These are phyloP conservation scores for Rhizopogon vesiculosus DNA, from an alignment of 768 basidiomycete species.

Conservation along the genomic window DNA sequence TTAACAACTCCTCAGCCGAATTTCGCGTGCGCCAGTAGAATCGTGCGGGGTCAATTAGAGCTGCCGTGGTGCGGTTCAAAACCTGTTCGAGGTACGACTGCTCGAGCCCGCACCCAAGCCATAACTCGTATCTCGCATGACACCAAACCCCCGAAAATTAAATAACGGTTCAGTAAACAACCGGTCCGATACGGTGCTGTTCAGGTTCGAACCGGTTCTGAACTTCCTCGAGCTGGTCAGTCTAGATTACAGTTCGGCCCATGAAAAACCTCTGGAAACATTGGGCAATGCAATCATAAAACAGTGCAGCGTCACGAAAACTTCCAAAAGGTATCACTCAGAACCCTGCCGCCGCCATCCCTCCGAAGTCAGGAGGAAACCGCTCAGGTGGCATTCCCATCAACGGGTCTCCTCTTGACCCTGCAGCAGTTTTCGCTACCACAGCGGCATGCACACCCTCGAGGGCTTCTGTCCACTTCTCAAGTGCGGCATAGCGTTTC, in stretches of 20 bases:
- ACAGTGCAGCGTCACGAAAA: neutral
- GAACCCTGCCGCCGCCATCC: slow-evolving; percentile 9
- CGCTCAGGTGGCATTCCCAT: slow-evolving; percentile 26
- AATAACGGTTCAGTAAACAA: too few species aligned
- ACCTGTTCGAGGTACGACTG: too few species aligned
- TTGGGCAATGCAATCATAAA: neutral
- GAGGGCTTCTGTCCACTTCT: slow-evolving; percentile 80
- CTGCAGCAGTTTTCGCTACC: slow-evolving; percentile 60
- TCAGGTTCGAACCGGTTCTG: too few species aligned
- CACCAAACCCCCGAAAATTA: too few species aligned
- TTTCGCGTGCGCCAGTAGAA: too few species aligned
- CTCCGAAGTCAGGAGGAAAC: slow-evolving; percentile 25
- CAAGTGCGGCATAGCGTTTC: slow-evolving; percentile 76
- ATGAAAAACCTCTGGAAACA: neutral
- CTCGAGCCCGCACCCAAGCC: too few species aligned
- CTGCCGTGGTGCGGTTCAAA: too few species aligned
- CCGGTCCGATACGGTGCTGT: too few species aligned
- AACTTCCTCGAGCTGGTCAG: neutral
- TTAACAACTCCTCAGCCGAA: too few species aligned
- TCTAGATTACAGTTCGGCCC: neutral
- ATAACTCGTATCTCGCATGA: too few species aligned
- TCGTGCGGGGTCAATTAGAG: too few species aligned
- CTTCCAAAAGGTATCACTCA: neutral
- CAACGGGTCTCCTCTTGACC: slow-evolving; percentile 28
- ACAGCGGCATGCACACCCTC: slow-evolving; percentile 74